These are phyloP conservation scores for Colletotrichum camelliae DNA, from an alignment of 2,329 filamentous ascomycete species.

Conservation along the genomic window DNA sequence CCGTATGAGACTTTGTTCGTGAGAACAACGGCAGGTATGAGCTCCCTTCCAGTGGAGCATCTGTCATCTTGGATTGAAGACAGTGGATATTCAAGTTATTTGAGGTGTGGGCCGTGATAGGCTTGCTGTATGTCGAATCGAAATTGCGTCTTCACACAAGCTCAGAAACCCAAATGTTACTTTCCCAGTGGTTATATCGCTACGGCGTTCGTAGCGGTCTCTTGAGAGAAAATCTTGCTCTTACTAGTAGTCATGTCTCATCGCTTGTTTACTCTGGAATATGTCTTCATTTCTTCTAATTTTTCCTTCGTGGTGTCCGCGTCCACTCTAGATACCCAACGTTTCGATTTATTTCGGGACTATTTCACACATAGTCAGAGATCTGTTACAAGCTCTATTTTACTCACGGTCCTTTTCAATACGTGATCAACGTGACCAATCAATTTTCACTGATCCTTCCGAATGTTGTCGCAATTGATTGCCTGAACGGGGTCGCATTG, in stretches of 20 bases:
- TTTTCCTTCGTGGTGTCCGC: background rate
- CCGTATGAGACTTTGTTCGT: slow-evolving; percentile 43
- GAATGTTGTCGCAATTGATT: background rate
- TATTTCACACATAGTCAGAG: background rate
- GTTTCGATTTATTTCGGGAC: background rate
- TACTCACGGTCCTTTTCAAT: background rate
- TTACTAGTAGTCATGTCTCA: no score
- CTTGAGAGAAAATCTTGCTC: no score
- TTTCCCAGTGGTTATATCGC: background rate
- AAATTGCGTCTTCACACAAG: background rate
- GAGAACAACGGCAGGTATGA: slow-evolving; percentile 35
- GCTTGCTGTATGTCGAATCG: background rate
- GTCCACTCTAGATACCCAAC: background rate
- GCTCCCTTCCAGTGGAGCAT: slow-evolving; percentile 2
- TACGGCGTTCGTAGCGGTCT: background rate
- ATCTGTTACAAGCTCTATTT: background rate
- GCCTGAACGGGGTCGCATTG: background rate
- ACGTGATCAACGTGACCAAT: background rate
- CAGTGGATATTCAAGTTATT: background rate
- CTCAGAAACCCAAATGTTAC: background rate
- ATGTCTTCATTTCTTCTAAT: background rate
- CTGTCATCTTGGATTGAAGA: background rate
- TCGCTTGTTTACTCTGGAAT: background rate
- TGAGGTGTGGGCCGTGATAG: background rate
- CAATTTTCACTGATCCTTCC: background rate